These are phyloP conservation scores for Colletotrichum camelliae DNA, from an alignment of 2,329 filamentous ascomycete genomes.

Conservation along the genomic window DNA sequence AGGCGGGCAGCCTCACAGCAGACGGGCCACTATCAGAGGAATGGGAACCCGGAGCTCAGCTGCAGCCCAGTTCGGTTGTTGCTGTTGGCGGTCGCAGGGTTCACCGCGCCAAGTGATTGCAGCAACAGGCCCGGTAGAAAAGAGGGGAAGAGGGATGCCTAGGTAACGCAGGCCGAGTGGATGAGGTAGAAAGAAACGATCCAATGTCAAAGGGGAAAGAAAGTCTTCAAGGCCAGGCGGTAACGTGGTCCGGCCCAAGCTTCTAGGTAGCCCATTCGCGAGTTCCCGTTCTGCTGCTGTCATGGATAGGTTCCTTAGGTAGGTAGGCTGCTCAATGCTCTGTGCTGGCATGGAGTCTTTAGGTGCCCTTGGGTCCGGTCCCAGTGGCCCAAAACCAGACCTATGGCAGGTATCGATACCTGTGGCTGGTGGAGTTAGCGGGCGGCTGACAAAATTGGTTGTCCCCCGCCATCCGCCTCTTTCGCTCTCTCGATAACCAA, in stretches of 20 bases:
- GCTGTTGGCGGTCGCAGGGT: conserved; percentile 12
- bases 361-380: background rate
- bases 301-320: background rate
- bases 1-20: background rate
- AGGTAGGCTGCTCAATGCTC: background rate
- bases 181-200: background rate
- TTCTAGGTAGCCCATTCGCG: background rate
- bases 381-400: background rate
- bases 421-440: conserved; percentile 23
- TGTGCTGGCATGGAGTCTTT: background rate
- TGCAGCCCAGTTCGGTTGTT: background rate
- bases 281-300: background rate
- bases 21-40: background rate
- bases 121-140: conserved; percentile 3
- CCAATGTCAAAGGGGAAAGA: background rate
- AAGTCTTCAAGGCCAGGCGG: background rate
- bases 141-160: conserved; percentile 13
- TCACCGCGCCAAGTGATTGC: conserved; percentile 13
- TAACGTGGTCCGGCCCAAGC: background rate
- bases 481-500: conserved; percentile 20
- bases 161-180: background rate
- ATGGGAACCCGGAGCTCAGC: background rate
- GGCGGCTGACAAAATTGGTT: conserved; percentile 27
- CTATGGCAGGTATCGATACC: conserved; percentile 21
- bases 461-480: conserved; percentile 25